These are phyloP conservation scores for Lenzites betulinus DNA, from an alignment of 768 basidiomycete species.

Conservation along the genomic window DNA sequence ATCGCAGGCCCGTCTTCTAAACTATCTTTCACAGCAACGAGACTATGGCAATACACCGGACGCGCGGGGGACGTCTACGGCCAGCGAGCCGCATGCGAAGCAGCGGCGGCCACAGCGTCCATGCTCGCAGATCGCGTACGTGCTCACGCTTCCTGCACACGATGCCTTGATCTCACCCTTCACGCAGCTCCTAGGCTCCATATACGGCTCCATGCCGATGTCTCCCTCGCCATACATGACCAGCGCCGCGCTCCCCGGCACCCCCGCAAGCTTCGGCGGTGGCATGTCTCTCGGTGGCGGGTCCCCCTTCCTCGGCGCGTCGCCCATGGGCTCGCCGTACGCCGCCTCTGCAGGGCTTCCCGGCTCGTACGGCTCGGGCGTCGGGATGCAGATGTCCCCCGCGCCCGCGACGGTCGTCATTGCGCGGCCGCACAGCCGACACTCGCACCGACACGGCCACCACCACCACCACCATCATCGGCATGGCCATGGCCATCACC, in stretches of 20 bases:
- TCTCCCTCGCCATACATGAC: constrained; percentile 2
- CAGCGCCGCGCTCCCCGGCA: constrained; percentile 1
- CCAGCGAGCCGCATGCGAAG: constrained; percentile 55
- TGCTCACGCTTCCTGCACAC: not conserved
- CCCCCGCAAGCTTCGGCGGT: not conserved
- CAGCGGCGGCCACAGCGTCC: constrained; percentile 64
- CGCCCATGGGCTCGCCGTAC: not conserved
- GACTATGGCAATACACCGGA: constrained; percentile 53
- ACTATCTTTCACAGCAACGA: constrained; percentile 43
- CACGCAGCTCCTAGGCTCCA: not conserved
- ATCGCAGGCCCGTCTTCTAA: not conserved
- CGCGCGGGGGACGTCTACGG: constrained; percentile 48
- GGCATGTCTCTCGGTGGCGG: not conserved
- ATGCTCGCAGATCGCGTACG: constrained; percentile 18
- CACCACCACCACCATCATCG: constrained; percentile 1
- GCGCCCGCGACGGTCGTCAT: constrained; percentile 1
- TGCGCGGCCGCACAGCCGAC: not conserved
- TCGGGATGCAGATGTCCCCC: not conserved
- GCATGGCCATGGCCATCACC: not conserved
- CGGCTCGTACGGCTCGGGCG: constrained; percentile 1
- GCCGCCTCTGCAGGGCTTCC: not conserved
- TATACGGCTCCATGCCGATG: not conserved
- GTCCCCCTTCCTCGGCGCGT: not conserved
- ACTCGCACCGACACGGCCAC: constrained; percentile 7
- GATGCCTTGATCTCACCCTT: too few species aligned